These are phyloP conservation scores for Chloridella minuta DNA, from an alignment of 352 stramenopile species.

Conservation along the genomic window DNA sequence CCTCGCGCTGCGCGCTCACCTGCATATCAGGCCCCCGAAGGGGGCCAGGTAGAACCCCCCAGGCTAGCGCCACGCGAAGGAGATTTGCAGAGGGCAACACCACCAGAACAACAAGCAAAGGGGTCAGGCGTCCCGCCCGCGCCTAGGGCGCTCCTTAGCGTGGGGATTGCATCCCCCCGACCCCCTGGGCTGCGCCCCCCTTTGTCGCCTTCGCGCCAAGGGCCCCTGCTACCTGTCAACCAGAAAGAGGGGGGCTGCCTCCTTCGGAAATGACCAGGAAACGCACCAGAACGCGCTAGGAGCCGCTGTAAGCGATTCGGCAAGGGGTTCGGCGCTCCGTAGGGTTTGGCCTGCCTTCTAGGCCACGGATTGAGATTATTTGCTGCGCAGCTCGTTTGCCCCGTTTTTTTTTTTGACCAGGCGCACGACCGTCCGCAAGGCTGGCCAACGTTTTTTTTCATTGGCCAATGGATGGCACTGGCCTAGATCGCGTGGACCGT, in stretches of 20 bases:
- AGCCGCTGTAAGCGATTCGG: neutral
- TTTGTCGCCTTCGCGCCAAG: neutral
- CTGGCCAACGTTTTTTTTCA: neutral
- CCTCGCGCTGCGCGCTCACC: neutral
- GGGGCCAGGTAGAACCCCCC: neutral
- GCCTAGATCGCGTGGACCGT: neutral
- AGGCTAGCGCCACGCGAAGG: neutral
- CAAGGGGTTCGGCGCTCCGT: neutral
- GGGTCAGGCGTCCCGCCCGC: neutral
- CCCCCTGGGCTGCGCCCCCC: neutral
- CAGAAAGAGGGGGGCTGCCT: neutral
- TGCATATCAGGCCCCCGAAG: neutral
- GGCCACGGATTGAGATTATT: neutral
- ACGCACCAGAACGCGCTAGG: neutral
- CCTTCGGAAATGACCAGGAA: neutral
- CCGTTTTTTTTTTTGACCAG: neutral
- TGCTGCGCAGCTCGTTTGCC: neutral
- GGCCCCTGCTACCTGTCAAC: neutral
- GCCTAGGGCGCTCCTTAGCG: neutral
- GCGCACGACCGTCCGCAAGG: neutral
- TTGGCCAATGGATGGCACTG: neutral
- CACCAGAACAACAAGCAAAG: neutral
- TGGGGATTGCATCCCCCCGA: neutral
- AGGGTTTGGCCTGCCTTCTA: neutral
- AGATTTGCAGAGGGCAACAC: neutral